A percentile compares a stretch with the other conserved stretches of the same genome.
Conservation (phyloP, 2,329 filamentous ascomycete genomes). For the Salinomyces thailandicus region DNA sequence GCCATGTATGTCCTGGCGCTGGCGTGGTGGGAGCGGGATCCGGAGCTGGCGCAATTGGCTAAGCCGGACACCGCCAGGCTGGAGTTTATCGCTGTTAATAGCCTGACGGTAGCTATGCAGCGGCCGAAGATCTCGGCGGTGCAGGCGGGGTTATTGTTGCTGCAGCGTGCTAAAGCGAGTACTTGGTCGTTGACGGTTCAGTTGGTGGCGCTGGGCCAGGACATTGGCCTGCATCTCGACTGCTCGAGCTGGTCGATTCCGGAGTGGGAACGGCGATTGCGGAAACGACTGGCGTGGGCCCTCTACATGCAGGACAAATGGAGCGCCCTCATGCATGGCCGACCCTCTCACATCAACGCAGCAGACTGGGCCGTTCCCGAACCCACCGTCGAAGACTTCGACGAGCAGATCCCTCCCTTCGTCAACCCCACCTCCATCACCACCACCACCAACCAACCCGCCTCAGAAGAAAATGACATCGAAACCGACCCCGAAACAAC, state of each 20-base stretch:
- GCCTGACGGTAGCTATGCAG: slow-evolving; percentile 66
- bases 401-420: slow-evolving; percentile 48
- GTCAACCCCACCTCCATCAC: slow-evolving; percentile 17
- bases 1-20: slow-evolving; percentile 77
- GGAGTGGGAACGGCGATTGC: slow-evolving; percentile 71
- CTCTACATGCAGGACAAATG: slow-evolving; percentile 93
- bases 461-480: neutral
- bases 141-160: slow-evolving; percentile 63
- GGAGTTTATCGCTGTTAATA: slow-evolving; percentile 62
- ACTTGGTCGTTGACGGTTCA: slow-evolving; percentile 81
- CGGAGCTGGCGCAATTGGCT: slow-evolving; percentile 51
- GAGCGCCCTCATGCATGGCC: slow-evolving; percentile 74
- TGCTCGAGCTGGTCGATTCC: slow-evolving; percentile 81
- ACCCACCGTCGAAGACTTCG: slow-evolving; percentile 59
- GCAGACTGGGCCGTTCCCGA: slow-evolving; percentile 66
- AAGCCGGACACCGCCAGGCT: slow-evolving; percentile 63
- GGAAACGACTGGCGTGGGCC: slow-evolving; percentile 82
- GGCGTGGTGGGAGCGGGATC: slow-evolving; percentile 75
- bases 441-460: slow-evolving; percentile 13
- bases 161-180: slow-evolving; percentile 65
- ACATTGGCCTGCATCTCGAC: slow-evolving; percentile 80
- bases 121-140: slow-evolving; percentile 72
- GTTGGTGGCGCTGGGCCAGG: slow-evolving; percentile 74
- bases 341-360: slow-evolving; percentile 64
- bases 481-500: slow-evolving; percentile 27